Base-by-base conservation (phyloP, 129 eudicot genomes). In the Tagetes erecta region DNA sequence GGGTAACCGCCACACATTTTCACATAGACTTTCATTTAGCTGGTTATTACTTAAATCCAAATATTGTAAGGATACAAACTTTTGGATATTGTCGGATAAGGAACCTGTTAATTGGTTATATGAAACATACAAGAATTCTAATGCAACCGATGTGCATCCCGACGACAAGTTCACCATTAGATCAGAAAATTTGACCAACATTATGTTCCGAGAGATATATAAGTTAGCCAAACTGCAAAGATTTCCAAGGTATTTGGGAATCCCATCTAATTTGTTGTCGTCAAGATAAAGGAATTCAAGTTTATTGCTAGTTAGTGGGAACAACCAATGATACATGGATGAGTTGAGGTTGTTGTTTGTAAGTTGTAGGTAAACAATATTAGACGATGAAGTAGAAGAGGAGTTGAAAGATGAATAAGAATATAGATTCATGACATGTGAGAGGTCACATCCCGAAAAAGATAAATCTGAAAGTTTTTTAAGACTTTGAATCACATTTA, bases 1-100 rank as follows among this genome's bases (percentile, higher is more conserved):
- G 44, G 79, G 79, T 37, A 75, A 33, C 31, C 65, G 66, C 80
- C 80, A 76, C n/a, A 76, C 2, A 36, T 66, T 66, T 1, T 76
- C 67, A 66, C 80, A 65, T 67, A 76, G 9, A 27, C 42, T 57
- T 30, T 62, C 69, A 46, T 45, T 56, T 35, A 77, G 38, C 31
- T 37, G 42, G 47, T 68, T 77, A 35, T 68, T 3, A 4, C 1
- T 8, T 20, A 20, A 20, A 20, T 20, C 27, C 27, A 20, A 20
- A 20, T 33, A 3, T 1, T 9, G 3, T 11, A 77, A 9, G 41
- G 81, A 77, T 69, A 64, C 12, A 45, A 77, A 77, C 34, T 62
- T 77, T 42, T 33, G 51, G 50, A 77, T 77, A 9, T 60, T 70
- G 27, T 60, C 76, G 3, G 71, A 12, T 4, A 60, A 10, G 37